Base-by-base conservation (phyloP, 805 yeast genomes). In the Sungouiozyma intestinalis region DNA sequence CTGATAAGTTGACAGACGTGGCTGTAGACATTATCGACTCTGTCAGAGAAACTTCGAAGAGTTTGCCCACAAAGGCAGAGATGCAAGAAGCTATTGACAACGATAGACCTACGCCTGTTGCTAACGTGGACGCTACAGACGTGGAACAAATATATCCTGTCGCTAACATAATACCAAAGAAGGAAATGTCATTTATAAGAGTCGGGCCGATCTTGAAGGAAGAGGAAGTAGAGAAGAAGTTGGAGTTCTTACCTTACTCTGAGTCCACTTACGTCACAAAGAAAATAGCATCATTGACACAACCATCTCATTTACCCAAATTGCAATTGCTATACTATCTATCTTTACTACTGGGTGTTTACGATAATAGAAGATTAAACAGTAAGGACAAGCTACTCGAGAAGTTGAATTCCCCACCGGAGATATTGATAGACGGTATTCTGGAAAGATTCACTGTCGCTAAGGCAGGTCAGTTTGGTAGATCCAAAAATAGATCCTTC, bases 141-240 rank as follows among this genome's bases (percentile, higher is more conserved):
- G 90, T 82, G 33, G 87, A 81, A 53, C 92, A 86, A 47, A 72
- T 88, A 37, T 92, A 88, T 60, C 85, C 95, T 33, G 52, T 87
- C 34, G 67, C 69, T 45, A 76, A 69, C 53, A 76, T 92, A 57
- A 76, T 92, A 59, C 81, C 92, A 43, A 65, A 68, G 50, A 68
- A 66, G 45, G 92, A 85, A 60, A 73, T 79, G 64, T 64, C 67
- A 32, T 67, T 69, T 46, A 74, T 88, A 48, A 76, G 85, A 47
- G 79, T 82, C 32, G 78, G 73, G 36, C 62, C 77, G n/a, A 55
- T 81, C 9, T 55, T 82, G 47, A 68, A 72, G 41, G 88, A 79
- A 52, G 50, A 62, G n/a, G 74, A 70, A 38, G 51, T 60, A 15
- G 73, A 70, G 39, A 63, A 70, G 42, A 73, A 76, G 46, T 49